Base-by-base conservation (phyloP, 2,329 filamentous ascomycete genomes). In the Ceratocystis lukuohia region DNA sequence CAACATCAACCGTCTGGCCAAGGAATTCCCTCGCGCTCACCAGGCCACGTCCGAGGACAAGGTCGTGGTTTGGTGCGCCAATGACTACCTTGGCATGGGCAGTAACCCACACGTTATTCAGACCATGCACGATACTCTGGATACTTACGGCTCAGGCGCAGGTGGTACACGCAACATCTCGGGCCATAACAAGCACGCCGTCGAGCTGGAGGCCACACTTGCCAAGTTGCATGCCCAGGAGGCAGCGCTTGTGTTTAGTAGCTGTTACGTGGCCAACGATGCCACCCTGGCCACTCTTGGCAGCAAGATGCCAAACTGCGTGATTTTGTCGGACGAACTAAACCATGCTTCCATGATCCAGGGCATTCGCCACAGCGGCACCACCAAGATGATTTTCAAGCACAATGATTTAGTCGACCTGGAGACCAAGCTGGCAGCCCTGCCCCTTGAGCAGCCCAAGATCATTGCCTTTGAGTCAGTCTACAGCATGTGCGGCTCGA, bases 311-410 rank as follows among this genome's bases (percentile, higher is more conserved):
- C 93, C 94, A 37, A 88, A 96, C 73, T 99, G 94, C 74, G 94
- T 99, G 57, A 96, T 97, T 72, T 80, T 99, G n/a, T 96, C 92
- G 5, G 94, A 99, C 78, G 96, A 89, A 76, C 79, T 96, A 74
- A 99, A 99, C 76, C 94, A 99, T 75, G 94, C 94, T 12, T 97
- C 93, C 5, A 99, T 99, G 94, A 99, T 99, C 69, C 94, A 97
- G 77, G 94, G 94, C 59, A 99, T 99, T 72, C 90, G 94, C 57
- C 94, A 99, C 77, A 97, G 93, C 8, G 92, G 93, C 59, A 92
- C 94, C 48, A 93, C 89, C 79, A 99, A 99, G 82, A 84, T 97
- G 76, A 93, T 99, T 30, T 99, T 97, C 84, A 96, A 95, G 79
- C 94, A 99, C 79, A 99, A 99, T 73, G 92, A 99, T 72, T 77